A percentile compares a stretch with the other conserved stretches of the same genome.
phyloP scores from a whole-genome alignment of 805 yeast genomes.

The Candida parachauliodes region DNA sequence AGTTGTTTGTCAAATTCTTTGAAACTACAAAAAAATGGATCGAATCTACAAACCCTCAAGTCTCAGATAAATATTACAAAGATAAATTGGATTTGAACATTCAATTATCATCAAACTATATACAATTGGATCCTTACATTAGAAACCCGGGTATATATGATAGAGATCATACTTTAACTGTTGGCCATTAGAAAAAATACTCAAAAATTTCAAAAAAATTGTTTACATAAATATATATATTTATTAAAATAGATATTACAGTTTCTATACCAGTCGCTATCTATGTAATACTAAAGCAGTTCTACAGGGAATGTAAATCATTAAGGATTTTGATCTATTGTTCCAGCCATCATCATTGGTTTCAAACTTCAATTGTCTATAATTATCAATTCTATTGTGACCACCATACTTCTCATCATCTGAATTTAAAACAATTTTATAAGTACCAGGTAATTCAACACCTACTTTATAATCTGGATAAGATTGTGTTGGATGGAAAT shows the following conservation, averaged over 20 bases:
- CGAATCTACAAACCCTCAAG: constrained; percentile 51
- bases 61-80: constrained; percentile 44
- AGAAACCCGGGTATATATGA: constrained; percentile 80
- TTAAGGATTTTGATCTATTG: constrained; percentile 67
- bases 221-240: no score
- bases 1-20: constrained; percentile 51
- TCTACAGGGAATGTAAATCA: constrained; percentile 80
- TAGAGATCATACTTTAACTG: constrained; percentile 54
- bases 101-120: constrained; percentile 59
- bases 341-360: constrained; percentile 83
- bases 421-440: constrained; percentile 69
- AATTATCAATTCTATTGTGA: constrained; percentile 61
- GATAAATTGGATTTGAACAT: constrained; percentile 54
- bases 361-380: constrained; percentile 46
- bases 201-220: no score
- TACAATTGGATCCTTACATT: constrained; percentile 71
- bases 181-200: constrained; percentile 12
- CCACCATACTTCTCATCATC: constrained; percentile 79
- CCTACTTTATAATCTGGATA: constrained; percentile 88
- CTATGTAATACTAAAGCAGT: constrained; percentile 34
- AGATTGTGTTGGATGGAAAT: constrained; percentile 83
- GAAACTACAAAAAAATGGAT: constrained; percentile 77
- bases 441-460: constrained; percentile 75
- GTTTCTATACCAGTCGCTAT: no score
- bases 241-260: no score